Evolutionary conservation across 495 filamentous ascomycete genomes (phyloP).

Genomic region (Aspergillus carlsbadensis): DNA sequence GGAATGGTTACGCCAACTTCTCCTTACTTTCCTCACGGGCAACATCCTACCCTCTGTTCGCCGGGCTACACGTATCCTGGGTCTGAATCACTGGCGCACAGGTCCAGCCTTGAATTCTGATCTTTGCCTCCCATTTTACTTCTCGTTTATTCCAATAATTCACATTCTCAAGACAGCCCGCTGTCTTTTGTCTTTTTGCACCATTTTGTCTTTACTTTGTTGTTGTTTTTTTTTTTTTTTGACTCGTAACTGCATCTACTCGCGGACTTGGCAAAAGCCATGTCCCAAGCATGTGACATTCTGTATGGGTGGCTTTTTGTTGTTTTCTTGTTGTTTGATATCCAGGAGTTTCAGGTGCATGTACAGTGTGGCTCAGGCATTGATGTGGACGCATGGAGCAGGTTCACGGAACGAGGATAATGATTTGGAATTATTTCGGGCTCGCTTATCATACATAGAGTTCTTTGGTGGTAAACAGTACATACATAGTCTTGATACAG

Average conservation of each 20-base stretch:
- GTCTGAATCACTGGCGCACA: constrained; percentile 23
- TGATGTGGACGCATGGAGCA: constrained; percentile 5
- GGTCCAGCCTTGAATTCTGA: constrained; percentile 28
- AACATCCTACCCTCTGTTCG: constrained; percentile 34
- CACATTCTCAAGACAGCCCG: not conserved
- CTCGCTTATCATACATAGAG: constrained; percentile 1
- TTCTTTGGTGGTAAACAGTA: not conserved
- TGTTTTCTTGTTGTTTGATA: constrained; percentile 3
- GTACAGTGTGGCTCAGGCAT: constrained; percentile 3
- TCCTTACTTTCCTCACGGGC: constrained; percentile 23
- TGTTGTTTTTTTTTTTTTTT: not conserved
- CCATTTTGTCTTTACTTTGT: not conserved
- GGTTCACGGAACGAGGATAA: not conserved
- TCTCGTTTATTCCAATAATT: not conserved
- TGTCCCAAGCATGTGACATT: not conserved
- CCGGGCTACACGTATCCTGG: constrained; percentile 32
- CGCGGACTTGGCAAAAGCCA: too few species aligned
- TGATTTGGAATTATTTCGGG: constrained; percentile 10
- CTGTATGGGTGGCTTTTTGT: not conserved
- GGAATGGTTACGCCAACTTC: constrained; percentile 26
- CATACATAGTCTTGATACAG: constrained; percentile 3
- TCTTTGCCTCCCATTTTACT: not conserved
- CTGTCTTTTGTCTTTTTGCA: not conserved
- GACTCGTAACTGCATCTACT: not conserved
- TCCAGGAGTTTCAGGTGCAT: constrained; percentile 11